Conservation (phyloP, 345 rosid genomes). For the Euphorbia pulcherrima region DNA sequence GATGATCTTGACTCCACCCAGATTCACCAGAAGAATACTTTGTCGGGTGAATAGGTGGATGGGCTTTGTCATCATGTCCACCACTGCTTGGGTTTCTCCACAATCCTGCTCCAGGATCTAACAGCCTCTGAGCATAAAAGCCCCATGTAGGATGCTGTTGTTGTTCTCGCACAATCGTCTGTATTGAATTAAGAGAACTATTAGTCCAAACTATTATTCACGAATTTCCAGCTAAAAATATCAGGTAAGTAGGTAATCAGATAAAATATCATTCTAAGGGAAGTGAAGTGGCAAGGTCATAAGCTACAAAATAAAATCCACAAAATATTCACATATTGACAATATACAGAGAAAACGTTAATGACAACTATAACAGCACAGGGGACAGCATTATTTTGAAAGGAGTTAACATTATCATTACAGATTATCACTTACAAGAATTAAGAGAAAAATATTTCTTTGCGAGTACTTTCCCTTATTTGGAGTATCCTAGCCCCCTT, state of each 20-base stretch:
- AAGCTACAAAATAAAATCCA: not conserved
- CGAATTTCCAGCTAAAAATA: not conserved
- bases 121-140: slow-evolving; percentile 69
- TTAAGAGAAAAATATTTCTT: no score
- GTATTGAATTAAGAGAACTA: slow-evolving; percentile 17
- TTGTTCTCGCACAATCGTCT: slow-evolving; percentile 87
- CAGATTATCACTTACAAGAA: not conserved
- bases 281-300: not conserved
- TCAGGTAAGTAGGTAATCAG: not conserved
- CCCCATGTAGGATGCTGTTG: slow-evolving; percentile 89
- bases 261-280: not conserved
- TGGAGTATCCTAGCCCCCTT: no score
- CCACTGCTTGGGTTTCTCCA: slow-evolving; percentile 96
- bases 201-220: slow-evolving; percentile 8
- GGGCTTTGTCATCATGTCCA: slow-evolving; percentile 99
- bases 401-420: not conserved
- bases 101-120: slow-evolving; percentile 68
- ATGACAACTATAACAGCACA: not conserved
- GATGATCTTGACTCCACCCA: slow-evolving; percentile 87
- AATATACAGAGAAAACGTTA: not conserved
- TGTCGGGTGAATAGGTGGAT: slow-evolving; percentile 98
- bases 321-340: not conserved
- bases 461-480: no score
- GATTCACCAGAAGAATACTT: slow-evolving; percentile 83
- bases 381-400: not conserved